Base-by-base conservation (phyloP, 129 eudicot species). In the Centella asiatica region DNA sequence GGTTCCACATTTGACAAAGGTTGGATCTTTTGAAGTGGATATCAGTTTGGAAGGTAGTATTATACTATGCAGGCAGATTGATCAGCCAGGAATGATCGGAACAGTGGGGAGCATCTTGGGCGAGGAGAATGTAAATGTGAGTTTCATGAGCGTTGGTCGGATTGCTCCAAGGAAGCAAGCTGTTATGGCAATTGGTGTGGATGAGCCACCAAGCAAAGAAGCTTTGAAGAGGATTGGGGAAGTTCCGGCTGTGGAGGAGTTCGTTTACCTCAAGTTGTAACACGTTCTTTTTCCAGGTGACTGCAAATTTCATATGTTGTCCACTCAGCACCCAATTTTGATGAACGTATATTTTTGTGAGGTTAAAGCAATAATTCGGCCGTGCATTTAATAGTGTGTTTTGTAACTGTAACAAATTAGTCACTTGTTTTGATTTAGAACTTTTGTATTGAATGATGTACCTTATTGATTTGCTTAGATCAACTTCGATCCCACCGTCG, bases 51-150 rank as follows among this genome's bases (percentile, higher is more conserved):
- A 92, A 72, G 98, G 98, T 25, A 92, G 90, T 72, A 67, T 92
- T n/a, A 81, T 92, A 8, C 84, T 92, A 1, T 92, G 98, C 74
- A 85, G 98, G 62, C 98, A 92, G 62, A 95, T 87, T 53, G 98
- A 92, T 56, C 98, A 92, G 74, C 98, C 98, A 0, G 98, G 98
- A 6, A 84, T 92, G 95, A 92, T 92, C 17, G 98, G 98, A 15
- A 80, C 25, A 31, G 95, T 92, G 27, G 98, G 98, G 22, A 84
- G 88, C 65, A 48, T 92, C 54, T 61, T 92, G 77, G 98, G 90
- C 18, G 84, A 90, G 69, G 95, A 90, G 77, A 90, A 90, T 44
- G 98, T 90, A 74, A 90, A 90, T 26, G 92, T 89, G 58, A 90
- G 89, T 64, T 90, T 85, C 46, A 90, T 90, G 97, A 85, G 86